Base-by-base conservation (phyloP, 2,329 filamentous ascomycete species). In the Curvularia lunata region DNA sequence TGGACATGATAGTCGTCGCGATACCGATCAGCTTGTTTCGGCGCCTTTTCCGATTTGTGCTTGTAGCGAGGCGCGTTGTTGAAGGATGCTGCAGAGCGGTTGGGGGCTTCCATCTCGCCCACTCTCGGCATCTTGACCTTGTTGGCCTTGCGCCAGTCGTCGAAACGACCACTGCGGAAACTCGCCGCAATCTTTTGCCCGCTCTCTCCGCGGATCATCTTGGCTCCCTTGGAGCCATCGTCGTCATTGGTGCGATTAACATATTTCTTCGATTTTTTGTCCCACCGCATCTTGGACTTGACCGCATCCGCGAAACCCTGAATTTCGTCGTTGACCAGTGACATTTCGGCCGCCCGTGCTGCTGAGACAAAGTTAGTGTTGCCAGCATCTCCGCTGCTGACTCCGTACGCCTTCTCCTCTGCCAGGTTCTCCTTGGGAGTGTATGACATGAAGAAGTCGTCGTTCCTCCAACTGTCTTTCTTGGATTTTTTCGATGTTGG, bases 401-500 rank as follows among this genome's bases (percentile, higher is more conserved):
- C 92, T 63, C 93, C 92, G 78, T 99, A 99, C 12, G 89, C 95
- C 53, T 91, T 90, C 74, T 97, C 92, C 79, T 98, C 94, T 51
- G 90, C 91, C 4, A 90, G 83, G 75, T 94, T 95, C 67, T 87
- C 88, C 61, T 90, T 88, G 0, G 95, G 95, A 1, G 87, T 91
- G 82, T 99, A 99, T 9, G 91, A 91, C 92, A 99, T 98, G 86
- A 96, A 99, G 67, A 95, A 87, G 43, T 97, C 93, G 0, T 88
- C 85, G 74, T 97, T 93, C 72, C 91, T 87, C 84, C 88, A 97
- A 45, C 88, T 85, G 12, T 79, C 68, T 27, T 63, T 64, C 55
- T 40, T 73, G 56, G 48, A 61, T 55, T 62, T 75, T 54, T 70
- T 68, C 18, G 72, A 70, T 56, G 72, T 62, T 34, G 73, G 69